Conservation (phyloP, 805 yeast genomes). For the Komagataella pseudopastoris region DNA sequence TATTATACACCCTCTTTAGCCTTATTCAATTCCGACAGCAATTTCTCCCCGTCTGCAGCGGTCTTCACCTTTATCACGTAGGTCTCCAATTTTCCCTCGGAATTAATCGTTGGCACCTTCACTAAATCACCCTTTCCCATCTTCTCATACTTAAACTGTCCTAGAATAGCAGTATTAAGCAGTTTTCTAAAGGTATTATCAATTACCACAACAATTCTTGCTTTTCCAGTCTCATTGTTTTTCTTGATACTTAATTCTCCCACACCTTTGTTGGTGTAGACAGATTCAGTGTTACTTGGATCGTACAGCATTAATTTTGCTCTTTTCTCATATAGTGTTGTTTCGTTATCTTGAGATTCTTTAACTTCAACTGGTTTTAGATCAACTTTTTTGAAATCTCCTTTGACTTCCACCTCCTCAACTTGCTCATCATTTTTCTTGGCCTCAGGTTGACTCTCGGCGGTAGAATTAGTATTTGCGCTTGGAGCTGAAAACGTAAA, state of each 20-base stretch:
- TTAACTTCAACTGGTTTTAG: slow-evolving; percentile 37
- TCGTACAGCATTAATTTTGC: slow-evolving; percentile 58
- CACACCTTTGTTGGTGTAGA: slow-evolving; percentile 56
- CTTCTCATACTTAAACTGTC: slow-evolving; percentile 43
- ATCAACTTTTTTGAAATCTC: slow-evolving; percentile 30
- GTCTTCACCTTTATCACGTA: slow-evolving; percentile 71
- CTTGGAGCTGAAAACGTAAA: slow-evolving; percentile 14
- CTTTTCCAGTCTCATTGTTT: slow-evolving; percentile 42
- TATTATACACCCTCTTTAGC: background rate
- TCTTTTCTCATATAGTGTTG: slow-evolving; percentile 44
- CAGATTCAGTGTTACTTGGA: slow-evolving; percentile 28
- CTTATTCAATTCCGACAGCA: slow-evolving; percentile 16
- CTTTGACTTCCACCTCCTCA: slow-evolving; percentile 31
- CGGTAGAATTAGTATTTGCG: slow-evolving; percentile 1
- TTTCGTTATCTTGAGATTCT: slow-evolving; percentile 85
- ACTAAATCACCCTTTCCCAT: slow-evolving; percentile 56
- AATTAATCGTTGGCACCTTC: slow-evolving; percentile 48
- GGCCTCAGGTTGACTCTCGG: slow-evolving; percentile 4
- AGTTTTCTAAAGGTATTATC: slow-evolving; percentile 71
- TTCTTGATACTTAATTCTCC: slow-evolving; percentile 72
- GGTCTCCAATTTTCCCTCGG: slow-evolving; percentile 38
- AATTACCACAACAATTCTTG: slow-evolving; percentile 69
- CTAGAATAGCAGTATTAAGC: slow-evolving; percentile 49
- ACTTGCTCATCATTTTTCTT: slow-evolving; percentile 18
- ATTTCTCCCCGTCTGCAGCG: slow-evolving; percentile 46